A percentile compares a stretch with the other conserved stretches of the same genome.
phyloP scores from a whole-genome alignment of 495 filamentous ascomycete genomes.

The Acidomyces sp. region DNA sequence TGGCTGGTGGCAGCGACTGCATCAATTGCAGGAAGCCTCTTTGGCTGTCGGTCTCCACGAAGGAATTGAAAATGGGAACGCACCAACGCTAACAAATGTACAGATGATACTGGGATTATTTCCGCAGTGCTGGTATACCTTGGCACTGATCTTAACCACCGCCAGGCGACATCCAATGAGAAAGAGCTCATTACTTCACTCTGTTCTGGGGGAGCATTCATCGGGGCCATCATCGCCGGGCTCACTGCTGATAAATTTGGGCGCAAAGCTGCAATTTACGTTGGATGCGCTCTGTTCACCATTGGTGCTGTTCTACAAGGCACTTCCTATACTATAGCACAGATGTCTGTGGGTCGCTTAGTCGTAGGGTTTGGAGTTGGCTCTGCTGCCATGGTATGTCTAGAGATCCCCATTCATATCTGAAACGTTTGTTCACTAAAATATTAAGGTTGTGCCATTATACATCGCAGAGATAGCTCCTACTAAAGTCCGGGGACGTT shows the following conservation, averaged over 20 bases:
- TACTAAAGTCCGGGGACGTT: slow-evolving; percentile 38
- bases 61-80: too few relatives aligned
- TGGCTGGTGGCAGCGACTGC: slow-evolving; percentile 15
- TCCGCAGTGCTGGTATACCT: slow-evolving; percentile 36
- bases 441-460: slow-evolving; percentile 4
- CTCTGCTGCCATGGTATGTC: slow-evolving; percentile 37
- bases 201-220: slow-evolving; percentile 37
- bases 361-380: slow-evolving; percentile 43
- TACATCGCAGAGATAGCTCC: slow-evolving; percentile 39
- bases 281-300: slow-evolving; percentile 36
- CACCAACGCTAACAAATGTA: too few relatives aligned
- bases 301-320: slow-evolving; percentile 37
- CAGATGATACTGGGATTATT: slow-evolving; percentile 40
- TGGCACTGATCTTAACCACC: slow-evolving; percentile 23
- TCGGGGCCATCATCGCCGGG: slow-evolving; percentile 39
- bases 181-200: slow-evolving; percentile 39
- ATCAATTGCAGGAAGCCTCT: slow-evolving; percentile 15
- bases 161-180: slow-evolving; percentile 26
- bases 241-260: slow-evolving; percentile 38
- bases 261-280: slow-evolving; percentile 36
- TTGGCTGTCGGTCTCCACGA: too few relatives aligned
- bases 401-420: background rate
- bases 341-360: slow-evolving; percentile 38
- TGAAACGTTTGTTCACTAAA: background rate
- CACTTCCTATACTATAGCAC: slow-evolving; percentile 32